A percentile compares a stretch with the other conserved stretches of the same genome.
These are phyloP conservation scores for Backusella macrospora DNA, from an alignment of 192 early-diverging fungal species.

Conservation along the genomic window DNA sequence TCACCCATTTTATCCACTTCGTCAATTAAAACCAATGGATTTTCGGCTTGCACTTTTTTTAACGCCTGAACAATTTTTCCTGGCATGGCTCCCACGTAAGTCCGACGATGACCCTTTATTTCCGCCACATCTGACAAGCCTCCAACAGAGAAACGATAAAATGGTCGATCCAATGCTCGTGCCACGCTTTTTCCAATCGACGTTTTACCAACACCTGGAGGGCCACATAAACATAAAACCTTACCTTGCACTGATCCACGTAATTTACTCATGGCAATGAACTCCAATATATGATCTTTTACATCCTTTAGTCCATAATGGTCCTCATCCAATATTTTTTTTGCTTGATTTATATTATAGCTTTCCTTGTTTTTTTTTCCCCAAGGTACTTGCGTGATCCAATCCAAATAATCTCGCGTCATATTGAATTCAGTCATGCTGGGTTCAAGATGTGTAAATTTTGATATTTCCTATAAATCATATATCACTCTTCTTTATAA, in stretches of 20 bases:
- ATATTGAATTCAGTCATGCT: slow-evolving; percentile 97
- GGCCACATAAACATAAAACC: slow-evolving; percentile 97
- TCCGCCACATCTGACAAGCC: slow-evolving; percentile 97
- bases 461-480: slow-evolving; percentile 71
- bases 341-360: slow-evolving; percentile 88
- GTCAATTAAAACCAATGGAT: slow-evolving; percentile 96
- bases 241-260: slow-evolving; percentile 96
- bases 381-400: slow-evolving; percentile 97
- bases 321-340: slow-evolving; percentile 90
- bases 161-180: slow-evolving; percentile 88
- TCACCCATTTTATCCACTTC: slow-evolving; percentile 98
- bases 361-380: slow-evolving; percentile 90
- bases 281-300: slow-evolving; percentile 98
- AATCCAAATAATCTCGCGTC: slow-evolving; percentile 97
- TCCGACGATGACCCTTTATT: slow-evolving; percentile 97
- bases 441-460: slow-evolving; percentile 89
- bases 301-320: slow-evolving; percentile 99
- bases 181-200: slow-evolving; percentile 98
- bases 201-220: slow-evolving; percentile 98
- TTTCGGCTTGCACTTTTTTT: slow-evolving; percentile 98
- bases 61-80: slow-evolving; percentile 99
- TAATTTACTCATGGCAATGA: slow-evolving; percentile 96
- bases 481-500: background rate
- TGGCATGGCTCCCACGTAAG: slow-evolving; percentile 99
- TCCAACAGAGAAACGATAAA: slow-evolving; percentile 97